Conservation (phyloP, 805 yeast genomes). For the Danielozyma ontarioensis region DNA sequence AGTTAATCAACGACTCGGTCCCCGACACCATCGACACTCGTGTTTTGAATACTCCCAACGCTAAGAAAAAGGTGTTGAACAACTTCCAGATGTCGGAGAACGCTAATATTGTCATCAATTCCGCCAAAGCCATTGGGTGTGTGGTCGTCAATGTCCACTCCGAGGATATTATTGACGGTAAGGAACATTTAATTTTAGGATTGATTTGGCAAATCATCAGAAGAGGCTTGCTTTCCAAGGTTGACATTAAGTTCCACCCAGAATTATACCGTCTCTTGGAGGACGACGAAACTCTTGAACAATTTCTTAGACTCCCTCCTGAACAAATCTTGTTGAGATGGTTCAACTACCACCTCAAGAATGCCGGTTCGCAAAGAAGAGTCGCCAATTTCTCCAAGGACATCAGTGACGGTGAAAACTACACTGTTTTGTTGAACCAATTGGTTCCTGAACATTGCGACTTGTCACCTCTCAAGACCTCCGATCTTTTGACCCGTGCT, state of each 20-base stretch:
- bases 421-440: conserved; percentile 84
- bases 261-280: conserved; percentile 91
- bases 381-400: conserved; percentile 84
- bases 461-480: conserved; percentile 71
- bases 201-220: conserved; percentile 96
- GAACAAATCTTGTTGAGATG: conserved; percentile 95
- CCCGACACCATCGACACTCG: conserved; percentile 98
- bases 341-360: conserved; percentile 94
- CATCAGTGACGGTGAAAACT: conserved; percentile 92
- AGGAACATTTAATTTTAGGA: conserved; percentile 86
- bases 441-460: conserved; percentile 82
- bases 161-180: conserved; percentile 91
- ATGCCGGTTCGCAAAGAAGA: conserved; percentile 83
- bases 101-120: conserved; percentile 95
- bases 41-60: conserved; percentile 83
- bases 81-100: conserved; percentile 95
- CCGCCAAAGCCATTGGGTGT: conserved; percentile 98
- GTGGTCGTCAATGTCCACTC: conserved; percentile 97
- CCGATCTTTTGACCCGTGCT: conserved; percentile 74
- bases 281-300: conserved; percentile 96
- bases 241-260: conserved; percentile 94
- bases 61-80: conserved; percentile 70
- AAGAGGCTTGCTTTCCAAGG: conserved; percentile 89
- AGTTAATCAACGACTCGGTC: conserved; percentile 93
- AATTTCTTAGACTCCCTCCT: conserved; percentile 93